Conservation (phyloP, 2,329 filamentous ascomycete species). For the Gnomoniopsis smithogilvyi region DNA sequence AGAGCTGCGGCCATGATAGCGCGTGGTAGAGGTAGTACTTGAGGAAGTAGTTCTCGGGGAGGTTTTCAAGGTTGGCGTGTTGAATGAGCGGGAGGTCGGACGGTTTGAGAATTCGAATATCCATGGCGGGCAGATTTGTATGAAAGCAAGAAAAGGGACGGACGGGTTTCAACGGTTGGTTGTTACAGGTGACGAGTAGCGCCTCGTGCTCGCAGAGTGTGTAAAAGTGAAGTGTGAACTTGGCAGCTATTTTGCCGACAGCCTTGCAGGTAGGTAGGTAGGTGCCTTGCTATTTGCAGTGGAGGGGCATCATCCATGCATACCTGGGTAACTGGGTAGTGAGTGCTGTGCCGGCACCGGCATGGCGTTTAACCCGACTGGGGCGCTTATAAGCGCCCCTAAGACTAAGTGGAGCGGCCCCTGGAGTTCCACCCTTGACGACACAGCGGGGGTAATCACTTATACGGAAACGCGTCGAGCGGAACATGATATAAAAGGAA, state of each 20-base stretch:
- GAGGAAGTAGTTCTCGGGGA: slow-evolving; percentile 99
- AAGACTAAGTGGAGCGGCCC: background rate
- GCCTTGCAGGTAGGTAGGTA: background rate
- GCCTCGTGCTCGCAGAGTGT: background rate
- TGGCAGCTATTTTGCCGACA: background rate
- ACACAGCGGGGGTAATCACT: slow-evolving; percentile 1
- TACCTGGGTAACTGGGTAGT: background rate
- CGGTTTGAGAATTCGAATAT: slow-evolving; percentile 82
- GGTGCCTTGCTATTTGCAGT: background rate
- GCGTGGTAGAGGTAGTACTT: slow-evolving; percentile 99
- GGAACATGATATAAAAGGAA: slow-evolving; percentile 1
- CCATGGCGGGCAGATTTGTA: slow-evolving; percentile 55
- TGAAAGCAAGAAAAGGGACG: no score
- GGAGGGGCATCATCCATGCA: background rate
- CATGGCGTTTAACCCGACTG: slow-evolving; percentile 17
- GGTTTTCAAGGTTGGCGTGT: slow-evolving; percentile 97
- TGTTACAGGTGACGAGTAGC: background rate
- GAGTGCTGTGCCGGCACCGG: slow-evolving; percentile 2
- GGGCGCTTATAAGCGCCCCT: slow-evolving; percentile 7
- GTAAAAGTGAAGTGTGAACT: background rate
- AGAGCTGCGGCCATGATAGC: slow-evolving; percentile 95
- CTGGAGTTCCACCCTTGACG: background rate
- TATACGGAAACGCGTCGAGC: slow-evolving; percentile 1
- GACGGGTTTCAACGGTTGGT: no score
- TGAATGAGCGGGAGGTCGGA: slow-evolving; percentile 90